phyloP scores from a whole-genome alignment of 306 rosid species.

The Medicago lupulina region DNA sequence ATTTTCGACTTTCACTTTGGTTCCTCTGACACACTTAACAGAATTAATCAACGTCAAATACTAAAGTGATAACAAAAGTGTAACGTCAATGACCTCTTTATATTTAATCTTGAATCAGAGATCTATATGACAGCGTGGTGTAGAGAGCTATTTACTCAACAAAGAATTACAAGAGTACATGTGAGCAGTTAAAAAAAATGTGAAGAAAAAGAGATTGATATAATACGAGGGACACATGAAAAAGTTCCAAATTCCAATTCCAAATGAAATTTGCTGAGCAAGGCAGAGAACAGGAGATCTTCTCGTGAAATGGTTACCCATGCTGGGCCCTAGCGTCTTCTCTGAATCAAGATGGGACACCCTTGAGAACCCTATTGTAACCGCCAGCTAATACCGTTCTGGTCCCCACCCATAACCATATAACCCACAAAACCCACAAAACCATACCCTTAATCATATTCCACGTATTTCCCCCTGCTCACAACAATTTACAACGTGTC shows the following conservation, averaged over 20 bases:
- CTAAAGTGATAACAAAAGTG: too few relatives aligned
- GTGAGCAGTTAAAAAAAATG: too few relatives aligned
- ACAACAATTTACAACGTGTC: slow-evolving; percentile 47
- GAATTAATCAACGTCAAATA: too few relatives aligned
- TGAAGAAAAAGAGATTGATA: not conserved
- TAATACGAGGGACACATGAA: not conserved
- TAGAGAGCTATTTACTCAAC: too few relatives aligned
- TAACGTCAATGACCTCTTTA: too few relatives aligned
- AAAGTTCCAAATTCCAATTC: slow-evolving; percentile 22
- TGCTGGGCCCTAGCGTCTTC: slow-evolving; percentile 47
- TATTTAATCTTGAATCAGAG: too few relatives aligned
- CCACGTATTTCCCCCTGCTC: slow-evolving; percentile 39
- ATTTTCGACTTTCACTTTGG: too few relatives aligned
- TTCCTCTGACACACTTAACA: too few relatives aligned
- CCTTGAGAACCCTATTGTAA: slow-evolving; percentile 54
- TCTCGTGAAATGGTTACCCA: slow-evolving; percentile 49
- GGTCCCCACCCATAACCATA: slow-evolving; percentile 49
- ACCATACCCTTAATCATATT: slow-evolving; percentile 38
- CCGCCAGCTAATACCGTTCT: slow-evolving; percentile 71
- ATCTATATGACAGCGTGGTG: too few relatives aligned
- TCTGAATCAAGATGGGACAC: slow-evolving; percentile 31
- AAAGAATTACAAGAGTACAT: too few relatives aligned
- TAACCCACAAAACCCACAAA: slow-evolving; percentile 34
- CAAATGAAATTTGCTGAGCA: slow-evolving; percentile 5
- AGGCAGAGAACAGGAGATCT: slow-evolving; percentile 30